These are phyloP conservation scores for Termitomyces sp. DNA, from an alignment of 768 basidiomycete species.

Conservation along the genomic window DNA sequence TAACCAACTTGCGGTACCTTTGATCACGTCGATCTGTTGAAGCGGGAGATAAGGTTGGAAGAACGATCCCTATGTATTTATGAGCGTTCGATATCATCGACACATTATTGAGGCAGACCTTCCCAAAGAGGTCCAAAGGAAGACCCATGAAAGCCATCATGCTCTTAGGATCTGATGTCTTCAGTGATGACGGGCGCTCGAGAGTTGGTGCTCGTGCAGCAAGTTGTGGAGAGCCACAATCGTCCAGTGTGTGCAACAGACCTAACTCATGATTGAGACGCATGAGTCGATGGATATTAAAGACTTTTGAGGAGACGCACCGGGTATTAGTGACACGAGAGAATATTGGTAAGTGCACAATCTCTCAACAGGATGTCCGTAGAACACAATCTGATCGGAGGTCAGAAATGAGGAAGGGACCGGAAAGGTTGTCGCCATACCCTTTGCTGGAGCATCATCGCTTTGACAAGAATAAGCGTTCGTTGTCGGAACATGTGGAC, in stretches of 20 bases:
- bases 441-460: conserved; percentile 90
- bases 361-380: conserved; percentile 92
- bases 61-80: conserved; percentile 72
- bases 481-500: conserved; percentile 92
- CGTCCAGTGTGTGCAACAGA: conserved; percentile 84
- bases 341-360: conserved; percentile 98
- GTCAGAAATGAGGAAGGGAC: background rate
- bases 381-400: conserved; percentile 85
- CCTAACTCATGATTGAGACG: conserved; percentile 38
- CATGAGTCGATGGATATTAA: background rate
- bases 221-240: conserved; percentile 87
- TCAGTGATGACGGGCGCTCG: conserved; percentile 71
- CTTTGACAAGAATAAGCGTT: conserved; percentile 90
- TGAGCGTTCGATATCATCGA: background rate
- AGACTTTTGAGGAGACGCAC: conserved; percentile 37
- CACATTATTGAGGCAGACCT: conserved; percentile 41
- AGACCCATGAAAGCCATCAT: conserved; percentile 90
- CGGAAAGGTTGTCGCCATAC: conserved; percentile 35
- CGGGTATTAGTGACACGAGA: conserved; percentile 88
- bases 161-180: conserved; percentile 87
- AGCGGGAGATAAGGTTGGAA: conserved; percentile 98
- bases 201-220: conserved; percentile 59
- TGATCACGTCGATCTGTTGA: conserved; percentile 90
- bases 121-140: conserved; percentile 92
- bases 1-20: conserved; percentile 79